Base-by-base conservation (phyloP, 768 basidiomycete genomes). In the Lactifluus pinguis region DNA sequence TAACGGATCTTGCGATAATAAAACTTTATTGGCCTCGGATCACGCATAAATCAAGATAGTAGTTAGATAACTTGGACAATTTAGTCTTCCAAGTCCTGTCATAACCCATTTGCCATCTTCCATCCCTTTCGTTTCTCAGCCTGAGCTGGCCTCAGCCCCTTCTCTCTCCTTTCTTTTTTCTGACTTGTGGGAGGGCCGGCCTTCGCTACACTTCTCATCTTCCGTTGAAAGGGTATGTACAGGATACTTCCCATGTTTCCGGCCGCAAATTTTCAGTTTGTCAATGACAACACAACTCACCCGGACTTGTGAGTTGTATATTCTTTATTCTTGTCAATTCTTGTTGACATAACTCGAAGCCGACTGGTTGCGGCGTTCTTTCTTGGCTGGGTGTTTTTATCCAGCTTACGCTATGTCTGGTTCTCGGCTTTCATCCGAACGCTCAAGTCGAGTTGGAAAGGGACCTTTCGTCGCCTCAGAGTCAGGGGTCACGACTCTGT, bases 361-460 rank as follows among this genome's bases (percentile, higher is more conserved):
- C 75, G 69, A 39, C 67, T 72, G 15, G 65, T 76, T 25, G 68
- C 75, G 14, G 68, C 73, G 0, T 78, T 78, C 65, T 74, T 74
- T 53, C 67, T 76, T 7, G 77, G 77, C 38, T 76, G 74, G 69
- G 75, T 76, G 3, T 76, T 75, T 62, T 65, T 75, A 47, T 68
- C 68, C 53, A 70, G 76, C 59, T 51, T 73, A 15, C 61, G 66
- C 14, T 69, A 70, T 61, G 53, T 72, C 14, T 49, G 67, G 21
- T 60, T 61, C 48, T 72, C 70, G 2, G 42, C 64, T 29, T 64
- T 69, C 36, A 8, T 72, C 47, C 61, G 57, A 29, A 57, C 65
- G 30, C 44, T 53, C 13, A 50, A 36, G 25, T 57, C 51, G 61
- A 29, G 4, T n/a, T 58, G 29, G 10, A 53, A 42, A 42, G 45